Conservation (phyloP, 257 asterid species). For the Solanum chilense region DNA sequence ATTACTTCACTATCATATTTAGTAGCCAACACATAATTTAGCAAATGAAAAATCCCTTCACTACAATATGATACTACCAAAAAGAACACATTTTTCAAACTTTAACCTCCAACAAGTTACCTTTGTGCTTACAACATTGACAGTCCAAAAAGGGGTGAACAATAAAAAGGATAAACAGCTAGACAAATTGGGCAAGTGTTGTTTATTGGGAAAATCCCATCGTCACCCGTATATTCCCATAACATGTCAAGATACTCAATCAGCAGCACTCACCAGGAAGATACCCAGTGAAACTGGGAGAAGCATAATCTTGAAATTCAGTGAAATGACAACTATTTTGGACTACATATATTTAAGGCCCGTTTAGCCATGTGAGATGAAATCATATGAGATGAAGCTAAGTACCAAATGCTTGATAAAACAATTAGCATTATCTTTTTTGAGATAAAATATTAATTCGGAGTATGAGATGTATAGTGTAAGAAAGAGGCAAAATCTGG, state of each 20-base stretch:
- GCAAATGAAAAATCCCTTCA: neutral
- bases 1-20: neutral
- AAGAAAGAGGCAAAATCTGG: neutral
- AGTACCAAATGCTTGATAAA: neutral
- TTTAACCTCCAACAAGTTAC: neutral
- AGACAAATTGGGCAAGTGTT: neutral
- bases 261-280: neutral
- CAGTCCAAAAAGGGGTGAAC: neutral
- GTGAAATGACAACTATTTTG: neutral
- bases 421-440: neutral
- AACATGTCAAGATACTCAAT: neutral
- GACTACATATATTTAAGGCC: neutral
- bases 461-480: neutral
- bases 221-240: neutral
- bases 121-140: neutral
- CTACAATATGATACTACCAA: neutral
- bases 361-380: neutral
- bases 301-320: neutral
- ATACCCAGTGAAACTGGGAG: neutral
- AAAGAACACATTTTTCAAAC: neutral
- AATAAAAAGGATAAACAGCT: neutral
- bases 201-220: neutral
- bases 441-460: too few relatives aligned
- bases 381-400: neutral
- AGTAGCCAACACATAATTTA: neutral